phyloP scores from a whole-genome alignment of 2,329 filamentous ascomycete species.

The Trichoderma oligosporum region DNA sequence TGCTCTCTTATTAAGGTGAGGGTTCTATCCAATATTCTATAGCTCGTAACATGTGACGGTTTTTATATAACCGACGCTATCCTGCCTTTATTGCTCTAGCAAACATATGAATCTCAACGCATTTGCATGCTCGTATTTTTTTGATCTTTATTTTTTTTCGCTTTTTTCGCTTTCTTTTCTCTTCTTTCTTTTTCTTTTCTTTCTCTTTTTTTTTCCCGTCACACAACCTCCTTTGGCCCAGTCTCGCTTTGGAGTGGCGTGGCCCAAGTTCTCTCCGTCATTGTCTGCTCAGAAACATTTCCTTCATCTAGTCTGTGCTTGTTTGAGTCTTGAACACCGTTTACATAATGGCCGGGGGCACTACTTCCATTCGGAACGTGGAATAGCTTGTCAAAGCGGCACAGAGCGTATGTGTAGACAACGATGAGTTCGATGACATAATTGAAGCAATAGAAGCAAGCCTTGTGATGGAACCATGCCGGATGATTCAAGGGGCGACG shows the following conservation, averaged over 20 bases:
- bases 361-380: constrained; percentile 67
- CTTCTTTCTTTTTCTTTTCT: neutral
- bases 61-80: constrained; percentile 1
- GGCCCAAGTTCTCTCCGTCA: neutral
- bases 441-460: constrained; percentile 76
- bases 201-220: neutral
- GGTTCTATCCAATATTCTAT: neutral
- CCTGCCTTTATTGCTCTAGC: neutral
- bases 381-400: constrained; percentile 72
- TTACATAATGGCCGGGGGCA: constrained; percentile 50
- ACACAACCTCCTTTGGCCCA: neutral
- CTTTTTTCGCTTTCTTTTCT: neutral
- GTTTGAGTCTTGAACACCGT: constrained; percentile 12
- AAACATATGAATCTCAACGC: constrained; percentile 1
- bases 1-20: neutral
- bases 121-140: neutral
- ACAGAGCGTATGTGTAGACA: constrained; percentile 61
- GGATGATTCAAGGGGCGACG: constrained; percentile 49
- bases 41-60: neutral
- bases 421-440: constrained; percentile 70
- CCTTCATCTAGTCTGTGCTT: neutral
- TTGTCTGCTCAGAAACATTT: neutral
- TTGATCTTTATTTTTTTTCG: too few species aligned
- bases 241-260: neutral
- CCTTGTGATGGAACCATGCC: constrained; percentile 67